A percentile compares a stretch with the other conserved stretches of the same genome.
These are phyloP conservation scores for Penicillium dipodomyicola DNA, from an alignment of 495 filamentous ascomycete genomes.

Conservation along the genomic window DNA sequence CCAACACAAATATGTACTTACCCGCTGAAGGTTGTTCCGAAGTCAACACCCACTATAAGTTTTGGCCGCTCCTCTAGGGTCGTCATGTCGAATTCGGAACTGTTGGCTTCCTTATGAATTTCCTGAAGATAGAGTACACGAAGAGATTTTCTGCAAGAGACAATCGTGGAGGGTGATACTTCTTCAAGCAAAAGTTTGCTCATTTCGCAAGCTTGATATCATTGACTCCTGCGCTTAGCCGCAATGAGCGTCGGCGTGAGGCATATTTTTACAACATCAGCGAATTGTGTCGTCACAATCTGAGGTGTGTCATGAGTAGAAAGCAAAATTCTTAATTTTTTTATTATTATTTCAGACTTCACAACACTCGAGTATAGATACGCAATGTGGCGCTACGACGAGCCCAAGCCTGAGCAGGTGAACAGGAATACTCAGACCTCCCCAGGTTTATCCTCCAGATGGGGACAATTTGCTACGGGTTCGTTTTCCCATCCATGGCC, in stretches of 20 bases:
- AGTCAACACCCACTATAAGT: conserved; percentile 45
- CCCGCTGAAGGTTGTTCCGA: conserved; percentile 48
- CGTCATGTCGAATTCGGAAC: neutral
- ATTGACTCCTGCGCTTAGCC: neutral
- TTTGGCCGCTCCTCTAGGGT: neutral
- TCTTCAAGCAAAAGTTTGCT: neutral
- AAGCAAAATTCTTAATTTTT: neutral
- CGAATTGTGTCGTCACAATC: neutral
- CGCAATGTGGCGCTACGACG: neutral
- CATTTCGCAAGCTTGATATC: conserved; percentile 6
- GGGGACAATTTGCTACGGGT: neutral
- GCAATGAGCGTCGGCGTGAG: neutral
- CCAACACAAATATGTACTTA: conserved; percentile 19
- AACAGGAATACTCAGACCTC: neutral
- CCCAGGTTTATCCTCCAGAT: neutral
- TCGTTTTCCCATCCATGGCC: neutral
- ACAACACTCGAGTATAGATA: no score
- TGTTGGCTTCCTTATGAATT: neutral
- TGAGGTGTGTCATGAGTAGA: neutral
- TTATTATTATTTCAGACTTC: neutral
- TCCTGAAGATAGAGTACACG: neutral
- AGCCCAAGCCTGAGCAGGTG: neutral
- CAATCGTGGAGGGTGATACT: neutral
- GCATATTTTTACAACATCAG: neutral
- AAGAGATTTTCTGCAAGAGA: neutral